Base-by-base conservation (phyloP, 2,329 filamentous ascomycete species). In the Sporothrix curviconia region DNA sequence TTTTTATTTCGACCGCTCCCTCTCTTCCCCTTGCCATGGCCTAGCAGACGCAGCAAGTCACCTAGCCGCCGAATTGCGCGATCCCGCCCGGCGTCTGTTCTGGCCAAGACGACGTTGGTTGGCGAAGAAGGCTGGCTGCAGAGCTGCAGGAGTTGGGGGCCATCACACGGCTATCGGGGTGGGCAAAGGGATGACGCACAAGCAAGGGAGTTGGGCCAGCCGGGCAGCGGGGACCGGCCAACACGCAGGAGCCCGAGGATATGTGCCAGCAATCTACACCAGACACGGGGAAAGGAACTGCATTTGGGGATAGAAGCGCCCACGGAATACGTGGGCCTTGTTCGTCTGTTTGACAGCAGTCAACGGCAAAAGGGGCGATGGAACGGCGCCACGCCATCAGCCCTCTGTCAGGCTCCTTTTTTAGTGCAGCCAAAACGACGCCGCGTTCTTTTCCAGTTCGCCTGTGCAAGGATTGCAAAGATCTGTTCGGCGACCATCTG, bases 401-500 rank as follows among this genome's bases (percentile, higher is more conserved):
- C 34, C 22, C 25, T 52, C 25, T 52, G 52, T 30, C 30, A 30
- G 52, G 52, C 40, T 36, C 11, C 25, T 39, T 24, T 14, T 19
- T 15, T 42, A 53, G 50, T 43, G 49, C 14, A 17, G 15, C 32
- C 14, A n/a, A 7, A 12, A n/a, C 32, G 25, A 40, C 37, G 17
- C 37, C n/a, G n/a, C 37, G 22, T 22, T 22, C 15, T 22, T 22
- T 24, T 28, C 25, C 17, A 17, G 11, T 11, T 50, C 17, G 30
- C 17, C 25, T 37, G 47, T 50, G 32, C 47, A 37, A 50, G 47
- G 47, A 22, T 50, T 6, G 32, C 2, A 7, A 17, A 28, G 25
- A 46, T n/a, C 47, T 53, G 50, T 53, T 53, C 50, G 50, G 50
- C 50, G 50, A 53, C 50, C 50, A 53, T 43, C 50, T 37, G 24